A percentile compares a stretch with the other conserved stretches of the same genome.
These are phyloP conservation scores for Melampsora abietis-canadensis DNA, from an alignment of 1,284 basidiomycete species.

Conservation along the genomic window DNA sequence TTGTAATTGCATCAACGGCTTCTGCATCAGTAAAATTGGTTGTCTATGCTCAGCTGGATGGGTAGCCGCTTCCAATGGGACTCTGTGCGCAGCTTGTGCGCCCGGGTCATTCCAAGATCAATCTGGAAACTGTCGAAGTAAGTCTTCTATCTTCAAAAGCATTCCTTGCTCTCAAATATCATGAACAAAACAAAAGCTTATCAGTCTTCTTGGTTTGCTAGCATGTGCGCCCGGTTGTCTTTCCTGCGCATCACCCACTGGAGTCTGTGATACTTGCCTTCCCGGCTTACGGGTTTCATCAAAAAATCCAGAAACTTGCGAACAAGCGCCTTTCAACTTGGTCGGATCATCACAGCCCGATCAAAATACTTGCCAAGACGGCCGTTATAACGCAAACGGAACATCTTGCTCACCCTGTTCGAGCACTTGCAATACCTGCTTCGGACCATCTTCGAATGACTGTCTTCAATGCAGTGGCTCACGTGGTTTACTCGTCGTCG, in stretches of 20 bases:
- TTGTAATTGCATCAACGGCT: slow-evolving; percentile 31
- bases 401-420: slow-evolving; percentile 18
- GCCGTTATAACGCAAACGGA: slow-evolving; percentile 19
- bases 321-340: slow-evolving; percentile 7
- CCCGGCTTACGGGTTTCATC: slow-evolving; percentile 16
- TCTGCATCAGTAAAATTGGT: slow-evolving; percentile 18
- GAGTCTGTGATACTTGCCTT: slow-evolving; percentile 20
- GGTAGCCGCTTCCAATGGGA: slow-evolving; percentile 25
- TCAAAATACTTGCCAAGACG: slow-evolving; percentile 23
- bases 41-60: slow-evolving; percentile 31
- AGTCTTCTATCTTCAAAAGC: neutral
- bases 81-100: slow-evolving; percentile 23
- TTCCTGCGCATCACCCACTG: slow-evolving; percentile 15
- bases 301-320: slow-evolving; percentile 17
- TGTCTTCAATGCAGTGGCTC: slow-evolving; percentile 18
- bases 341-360: slow-evolving; percentile 2
- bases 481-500: slow-evolving; percentile 11
- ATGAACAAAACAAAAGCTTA: neutral
- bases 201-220: neutral
- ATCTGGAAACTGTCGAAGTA: slow-evolving; percentile 16
- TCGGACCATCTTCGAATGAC: slow-evolving; percentile 22
- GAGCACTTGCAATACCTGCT: slow-evolving; percentile 19
- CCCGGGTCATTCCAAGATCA: slow-evolving; percentile 14
- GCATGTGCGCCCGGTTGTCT: slow-evolving; percentile 25
- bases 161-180: neutral